Evolutionary conservation across 2,329 filamentous ascomycete species (phyloP).

Genomic region (Chalaropsis thielavioides): DNA sequence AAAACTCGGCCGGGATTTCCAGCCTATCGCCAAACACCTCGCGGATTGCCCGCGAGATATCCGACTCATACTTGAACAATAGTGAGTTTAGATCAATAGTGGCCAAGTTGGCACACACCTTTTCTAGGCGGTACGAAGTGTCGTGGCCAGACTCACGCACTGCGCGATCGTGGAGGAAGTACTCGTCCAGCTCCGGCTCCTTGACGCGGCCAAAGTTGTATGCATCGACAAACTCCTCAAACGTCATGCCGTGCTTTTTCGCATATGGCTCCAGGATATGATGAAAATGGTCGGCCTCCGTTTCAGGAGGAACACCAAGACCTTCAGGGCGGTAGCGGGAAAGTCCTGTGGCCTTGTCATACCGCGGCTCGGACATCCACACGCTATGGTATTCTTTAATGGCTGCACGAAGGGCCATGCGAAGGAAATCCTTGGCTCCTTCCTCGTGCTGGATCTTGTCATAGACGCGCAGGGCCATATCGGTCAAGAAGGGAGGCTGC

Average conservation of each 20-base stretch:
- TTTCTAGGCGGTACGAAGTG: slow-evolving; percentile 85
- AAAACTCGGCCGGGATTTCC: slow-evolving; percentile 70
- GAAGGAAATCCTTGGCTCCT: slow-evolving; percentile 66
- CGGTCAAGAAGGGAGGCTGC: slow-evolving; percentile 90
- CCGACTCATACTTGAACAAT: slow-evolving; percentile 91
- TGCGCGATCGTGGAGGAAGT: slow-evolving; percentile 90
- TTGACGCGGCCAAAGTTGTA: slow-evolving; percentile 67
- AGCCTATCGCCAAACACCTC: slow-evolving; percentile 72
- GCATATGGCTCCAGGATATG: slow-evolving; percentile 72
- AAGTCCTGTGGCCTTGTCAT: slow-evolving; percentile 63
- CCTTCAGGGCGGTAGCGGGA: slow-evolving; percentile 77
- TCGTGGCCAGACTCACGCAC: slow-evolving; percentile 95
- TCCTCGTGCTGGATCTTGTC: slow-evolving; percentile 82
- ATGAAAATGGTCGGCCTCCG: slow-evolving; percentile 72
- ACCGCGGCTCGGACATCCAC: slow-evolving; percentile 66
- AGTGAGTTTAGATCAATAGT: slow-evolving; percentile 91
- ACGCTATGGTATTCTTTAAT: slow-evolving; percentile 95
- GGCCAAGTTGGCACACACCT: slow-evolving; percentile 71
- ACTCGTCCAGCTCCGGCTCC: slow-evolving; percentile 84
- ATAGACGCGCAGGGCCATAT: slow-evolving; percentile 90
- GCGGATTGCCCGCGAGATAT: slow-evolving; percentile 78
- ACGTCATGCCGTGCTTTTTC: slow-evolving; percentile 67
- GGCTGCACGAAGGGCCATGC: slow-evolving; percentile 65
- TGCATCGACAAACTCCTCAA: slow-evolving; percentile 70
- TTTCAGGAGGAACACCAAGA: slow-evolving; percentile 77